Base-by-base conservation (phyloP, 2,329 filamentous ascomycete genomes). In the Escovopsis weberi region DNA sequence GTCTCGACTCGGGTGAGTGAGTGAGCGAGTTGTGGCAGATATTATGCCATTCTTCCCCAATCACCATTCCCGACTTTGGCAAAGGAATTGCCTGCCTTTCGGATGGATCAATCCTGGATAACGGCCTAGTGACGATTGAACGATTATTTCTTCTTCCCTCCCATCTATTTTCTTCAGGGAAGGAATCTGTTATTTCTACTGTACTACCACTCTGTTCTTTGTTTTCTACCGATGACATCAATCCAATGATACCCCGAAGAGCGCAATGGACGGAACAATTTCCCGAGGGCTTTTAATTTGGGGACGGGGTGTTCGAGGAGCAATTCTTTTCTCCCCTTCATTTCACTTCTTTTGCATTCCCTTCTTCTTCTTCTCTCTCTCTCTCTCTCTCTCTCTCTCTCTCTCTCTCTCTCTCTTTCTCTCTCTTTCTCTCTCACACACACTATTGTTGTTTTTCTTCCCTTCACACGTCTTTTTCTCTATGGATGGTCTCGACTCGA, bases 341-440 rank as follows among this genome's bases (percentile, higher is more conserved):
- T 3, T 30, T 5, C 26, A 42, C 26, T 33, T 58, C 65, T 74
- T 86, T 64, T 73, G 82, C 35, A 72, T 58, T 7, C 87, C 87
- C 54, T 89, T 70, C 8, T 85, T 88, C 61, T 94, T 96, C 77
- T 98, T 96, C 57, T 82, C 82, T 59, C 69, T 78, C 58, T 75
- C 77, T 64, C 73, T 75, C 67, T 94, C 82, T 68, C 83, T 74
- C 55, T 86, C 56, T 82, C 82, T 59, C 69, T 78, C 58, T 75
- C 77, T 64, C 73, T 75, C 67, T 94, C 82, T 68, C 83, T 74
- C 55, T 86, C 56, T 96, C 57, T 82, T 82, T 59, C 69, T 78
- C 58, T 75, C 77, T 64, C 73, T 75, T 67, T 94, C 82, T 68
- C 83, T 74, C 55, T 86, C 56, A 15, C 15, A 15, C 15, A 15